These are phyloP conservation scores for Senecio squalidus DNA, from an alignment of 140 eudicot species.

Conservation along the genomic window DNA sequence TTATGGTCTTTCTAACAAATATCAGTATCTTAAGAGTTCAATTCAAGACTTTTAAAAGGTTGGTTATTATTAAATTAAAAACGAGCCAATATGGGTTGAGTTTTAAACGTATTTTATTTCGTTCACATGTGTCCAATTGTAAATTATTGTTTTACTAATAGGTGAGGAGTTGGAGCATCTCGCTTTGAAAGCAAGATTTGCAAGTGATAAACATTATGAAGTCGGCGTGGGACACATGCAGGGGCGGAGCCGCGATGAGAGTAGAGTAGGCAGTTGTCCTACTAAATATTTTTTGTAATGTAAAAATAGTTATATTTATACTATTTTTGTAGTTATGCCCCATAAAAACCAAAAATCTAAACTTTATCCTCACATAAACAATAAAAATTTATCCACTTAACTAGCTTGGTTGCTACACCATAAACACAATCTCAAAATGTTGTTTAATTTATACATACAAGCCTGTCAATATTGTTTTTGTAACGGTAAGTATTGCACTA, in stretches of 20 bases:
- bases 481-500: no score
- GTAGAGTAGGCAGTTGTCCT: no score
- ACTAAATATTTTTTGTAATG: no score
- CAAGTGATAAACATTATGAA: conserved; percentile 66
- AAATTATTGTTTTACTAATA: conserved; percentile 17
- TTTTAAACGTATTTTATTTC: not conserved
- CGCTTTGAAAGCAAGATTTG: conserved; percentile 57
- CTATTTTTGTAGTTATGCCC: no score
- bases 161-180: conserved; percentile 70
- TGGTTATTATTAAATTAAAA: not conserved
- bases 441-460: no score
- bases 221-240: conserved; percentile 78
- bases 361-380: no score
- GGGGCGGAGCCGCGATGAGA: no score
- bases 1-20: conserved; percentile 72
- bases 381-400: no score
- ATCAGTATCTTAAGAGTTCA: conserved; percentile 76
- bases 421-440: conserved; percentile 17
- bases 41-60: conserved; percentile 80
- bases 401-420: conserved; percentile 62
- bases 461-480: no score
- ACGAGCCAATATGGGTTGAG: not conserved
- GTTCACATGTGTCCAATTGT: no score
- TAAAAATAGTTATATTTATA: no score
- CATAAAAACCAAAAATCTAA: no score